Evolutionary conservation across 345 rosid genomes (phyloP), one percentile per base, ranked within the genome.

Genomic region (Citropsis articulata): DNA sequence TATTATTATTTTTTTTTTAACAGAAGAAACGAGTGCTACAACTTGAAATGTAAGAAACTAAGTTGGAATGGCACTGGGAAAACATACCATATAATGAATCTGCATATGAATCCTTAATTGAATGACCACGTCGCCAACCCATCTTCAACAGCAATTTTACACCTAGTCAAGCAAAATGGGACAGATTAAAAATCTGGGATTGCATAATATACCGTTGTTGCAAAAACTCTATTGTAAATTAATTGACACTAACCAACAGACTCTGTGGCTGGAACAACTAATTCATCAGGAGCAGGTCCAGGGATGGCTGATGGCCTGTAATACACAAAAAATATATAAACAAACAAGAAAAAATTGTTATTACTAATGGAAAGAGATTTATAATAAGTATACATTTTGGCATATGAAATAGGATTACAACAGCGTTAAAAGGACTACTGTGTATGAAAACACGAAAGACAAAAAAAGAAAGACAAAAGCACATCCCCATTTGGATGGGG

Each of bases 81-180:
- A 76, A 80, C 60, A 70, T 82, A 90, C 96, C 91, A 72, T 87
- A 86, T 45, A 85, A 82, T 45, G 91, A 85, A 83, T 83, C 87
- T 74, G 91, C 83, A 72, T 80, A 86, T 35, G 90, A 90, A 77
- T 90, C 97, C 85, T 89, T 94, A 78, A 94, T 88, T 45, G 98
- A 89, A 84, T 85, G 95, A 60, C 97, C 97, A 45, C 79, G 97
- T 62, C 93, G 89, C 99, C 99, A 96, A 81, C 98, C 98, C 98
- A 96, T 92, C 87, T 91, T 96, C 79, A 88, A 79, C 80, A 96
- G 89, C 79, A 96, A 89, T 82, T 89, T 91, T 57, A 94, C 88
- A 82, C 99, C 99, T 96, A 77, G 80, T 57, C 59, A 75, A 72
- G 30, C 78, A 75, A 65, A 85, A 65, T 33, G 72, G 75, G 69